These are phyloP conservation scores for Naganishia friedmannii DNA, from an alignment of 768 basidiomycete genomes.

Conservation along the genomic window DNA sequence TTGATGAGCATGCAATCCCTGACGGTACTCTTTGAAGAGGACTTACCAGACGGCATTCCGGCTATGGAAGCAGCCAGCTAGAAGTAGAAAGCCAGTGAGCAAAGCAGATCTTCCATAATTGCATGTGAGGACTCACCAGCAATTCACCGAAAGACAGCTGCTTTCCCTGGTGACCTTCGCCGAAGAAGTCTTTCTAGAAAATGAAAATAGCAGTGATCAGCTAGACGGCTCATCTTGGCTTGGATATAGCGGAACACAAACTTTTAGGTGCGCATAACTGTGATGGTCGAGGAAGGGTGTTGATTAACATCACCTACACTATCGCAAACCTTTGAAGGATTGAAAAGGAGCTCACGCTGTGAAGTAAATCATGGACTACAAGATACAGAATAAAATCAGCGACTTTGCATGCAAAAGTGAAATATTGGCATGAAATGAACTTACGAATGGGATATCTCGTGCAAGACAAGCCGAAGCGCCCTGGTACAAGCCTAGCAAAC, in stretches of 20 bases:
- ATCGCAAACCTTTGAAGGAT: not conserved
- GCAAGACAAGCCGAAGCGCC: slow-evolving; percentile 89
- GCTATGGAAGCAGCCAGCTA: slow-evolving; percentile 56
- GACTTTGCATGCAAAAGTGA: not conserved
- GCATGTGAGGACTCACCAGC: slow-evolving; percentile 58
- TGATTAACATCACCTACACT: not conserved
- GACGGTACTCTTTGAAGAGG: not conserved
- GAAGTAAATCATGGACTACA: slow-evolving; percentile 64
- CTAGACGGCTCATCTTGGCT: not conserved
- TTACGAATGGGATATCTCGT: slow-evolving; percentile 68
- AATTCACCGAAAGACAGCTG: slow-evolving; percentile 86
- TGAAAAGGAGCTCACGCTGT: slow-evolving; percentile 55
- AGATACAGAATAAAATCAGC: not conserved
- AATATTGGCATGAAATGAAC: slow-evolving; percentile 8
- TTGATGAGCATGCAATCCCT: not conserved
- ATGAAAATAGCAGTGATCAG: slow-evolving; percentile 25
- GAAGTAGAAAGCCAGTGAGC: not conserved
- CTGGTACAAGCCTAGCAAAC: slow-evolving; percentile 85
- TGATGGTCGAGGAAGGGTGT: slow-evolving; percentile 11
- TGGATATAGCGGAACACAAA: slow-evolving; percentile 28
- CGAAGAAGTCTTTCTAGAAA: slow-evolving; percentile 87
- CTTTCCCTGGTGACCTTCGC: slow-evolving; percentile 93
- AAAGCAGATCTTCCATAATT: not conserved
- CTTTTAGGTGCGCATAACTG: slow-evolving; percentile 61
- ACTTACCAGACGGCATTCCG: slow-evolving; percentile 77